phyloP scores from a whole-genome alignment of 371 early-diverging fungal genomes.

The Lichtheimia corymbifera region DNA sequence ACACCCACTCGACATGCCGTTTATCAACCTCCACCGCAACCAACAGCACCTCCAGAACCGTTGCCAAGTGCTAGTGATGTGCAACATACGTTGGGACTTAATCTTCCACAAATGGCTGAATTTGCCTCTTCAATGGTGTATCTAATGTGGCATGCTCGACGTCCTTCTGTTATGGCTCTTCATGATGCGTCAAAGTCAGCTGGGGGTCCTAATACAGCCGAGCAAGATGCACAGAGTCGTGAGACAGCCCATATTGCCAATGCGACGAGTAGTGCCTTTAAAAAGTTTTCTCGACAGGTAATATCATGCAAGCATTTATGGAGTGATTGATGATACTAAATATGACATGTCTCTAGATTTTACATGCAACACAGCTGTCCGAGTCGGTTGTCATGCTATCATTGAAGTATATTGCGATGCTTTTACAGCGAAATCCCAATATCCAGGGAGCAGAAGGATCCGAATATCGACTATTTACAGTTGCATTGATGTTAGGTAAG shows the following conservation, averaged over 20 bases:
- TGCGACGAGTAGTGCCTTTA: conserved; percentile 53
- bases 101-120: conserved; percentile 57
- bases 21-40: conserved; percentile 14
- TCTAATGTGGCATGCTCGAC: conserved; percentile 66
- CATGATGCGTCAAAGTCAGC: conserved; percentile 35
- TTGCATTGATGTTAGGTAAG: conserved; percentile 70
- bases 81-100: conserved; percentile 28
- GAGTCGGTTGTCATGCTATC: conserved; percentile 63
- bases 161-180: conserved; percentile 48
- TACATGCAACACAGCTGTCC: conserved; percentile 65
- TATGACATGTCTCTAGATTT: conserved; percentile 27
- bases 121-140: conserved; percentile 69
- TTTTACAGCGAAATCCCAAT: conserved; percentile 59
- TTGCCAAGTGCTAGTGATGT: conserved; percentile 39
- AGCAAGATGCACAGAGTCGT: conserved; percentile 27
- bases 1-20: conserved; percentile 9
- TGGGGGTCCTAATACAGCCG: conserved; percentile 27
- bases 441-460: conserved; percentile 73
- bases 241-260: conserved; percentile 49
- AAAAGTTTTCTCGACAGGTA: conserved; percentile 24
- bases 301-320: background rate
- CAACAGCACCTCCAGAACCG: conserved; percentile 30
- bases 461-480: conserved; percentile 77
- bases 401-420: conserved; percentile 63
- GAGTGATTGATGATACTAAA: background rate